phyloP scores from a whole-genome alignment of 441 rosid genomes.

The Macaranga tanarius region DNA sequence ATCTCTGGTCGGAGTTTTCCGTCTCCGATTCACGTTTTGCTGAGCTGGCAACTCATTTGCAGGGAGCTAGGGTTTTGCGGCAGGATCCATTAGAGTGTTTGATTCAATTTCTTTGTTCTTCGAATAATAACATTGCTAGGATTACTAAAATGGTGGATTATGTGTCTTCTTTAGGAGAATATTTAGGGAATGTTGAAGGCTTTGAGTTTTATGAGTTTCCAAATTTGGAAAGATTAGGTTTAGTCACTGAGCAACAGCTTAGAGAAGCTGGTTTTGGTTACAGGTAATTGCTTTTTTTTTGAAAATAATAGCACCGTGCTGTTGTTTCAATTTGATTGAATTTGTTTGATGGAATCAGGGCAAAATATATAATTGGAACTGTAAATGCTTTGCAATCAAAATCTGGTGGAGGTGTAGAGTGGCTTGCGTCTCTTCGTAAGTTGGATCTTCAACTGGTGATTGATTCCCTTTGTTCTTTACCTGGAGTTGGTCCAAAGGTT shows the following conservation, averaged over 20 bases:
- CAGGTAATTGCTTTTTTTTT: slow-evolving; percentile 58
- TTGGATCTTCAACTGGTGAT: slow-evolving; percentile 58
- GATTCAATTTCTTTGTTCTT: slow-evolving; percentile 83
- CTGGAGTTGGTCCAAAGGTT: slow-evolving; percentile 94
- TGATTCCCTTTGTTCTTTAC: slow-evolving; percentile 67
- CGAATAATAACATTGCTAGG: slow-evolving; percentile 81
- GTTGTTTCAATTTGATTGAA: slow-evolving; percentile 1
- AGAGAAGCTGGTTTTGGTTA: slow-evolving; percentile 89
- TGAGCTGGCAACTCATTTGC: slow-evolving; percentile 51
- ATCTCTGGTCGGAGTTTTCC: slow-evolving; percentile 71
- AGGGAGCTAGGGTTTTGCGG: slow-evolving; percentile 84
- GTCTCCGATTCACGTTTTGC: slow-evolving; percentile 61
- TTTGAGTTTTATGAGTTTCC: slow-evolving; percentile 80
- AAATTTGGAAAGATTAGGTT: slow-evolving; percentile 56
- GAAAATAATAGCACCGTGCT: too few species aligned
- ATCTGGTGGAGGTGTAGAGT: slow-evolving; percentile 70
- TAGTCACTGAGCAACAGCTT: slow-evolving; percentile 64
- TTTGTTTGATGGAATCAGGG: slow-evolving; percentile 46
- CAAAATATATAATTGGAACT: slow-evolving; percentile 72
- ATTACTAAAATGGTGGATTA: slow-evolving; percentile 89
- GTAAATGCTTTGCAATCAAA: slow-evolving; percentile 61
- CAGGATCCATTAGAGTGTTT: slow-evolving; percentile 91
- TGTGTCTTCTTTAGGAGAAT: slow-evolving; percentile 60
- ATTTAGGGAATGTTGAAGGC: slow-evolving; percentile 62
- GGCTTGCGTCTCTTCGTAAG: slow-evolving; percentile 80